These are phyloP conservation scores for Tillandsia fasciculata DNA, from an alignment of 176 grass and related monocot species.

Conservation along the genomic window DNA sequence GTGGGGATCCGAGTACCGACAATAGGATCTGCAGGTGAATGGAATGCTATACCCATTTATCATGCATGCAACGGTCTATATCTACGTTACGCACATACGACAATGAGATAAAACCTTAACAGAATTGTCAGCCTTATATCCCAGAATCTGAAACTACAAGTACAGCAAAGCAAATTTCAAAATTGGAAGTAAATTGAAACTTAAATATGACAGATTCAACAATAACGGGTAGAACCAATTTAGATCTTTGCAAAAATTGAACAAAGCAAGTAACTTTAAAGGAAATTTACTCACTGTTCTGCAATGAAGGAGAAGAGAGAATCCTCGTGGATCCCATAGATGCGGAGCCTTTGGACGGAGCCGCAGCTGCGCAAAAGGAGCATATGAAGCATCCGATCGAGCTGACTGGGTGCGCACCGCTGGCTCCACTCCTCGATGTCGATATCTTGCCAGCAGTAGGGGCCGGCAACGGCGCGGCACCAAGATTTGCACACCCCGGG, in stretches of 20 bases:
- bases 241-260: not conserved
- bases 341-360: constrained; percentile 66
- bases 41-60: too few relatives aligned
- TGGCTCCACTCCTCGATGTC: constrained; percentile 95
- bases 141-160: too few relatives aligned
- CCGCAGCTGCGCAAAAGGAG: constrained; percentile 57
- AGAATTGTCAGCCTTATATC: too few relatives aligned
- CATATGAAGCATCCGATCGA: constrained; percentile 77
- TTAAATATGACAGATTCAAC: too few relatives aligned
- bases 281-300: constrained; percentile 58
- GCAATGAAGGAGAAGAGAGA: constrained; percentile 68
- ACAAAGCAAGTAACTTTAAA: not conserved
- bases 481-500: constrained; percentile 89
- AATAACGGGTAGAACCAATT: too few relatives aligned
- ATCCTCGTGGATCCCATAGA: constrained; percentile 60
- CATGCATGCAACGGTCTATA: too few relatives aligned
- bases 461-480: constrained; percentile 52
- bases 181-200: too few relatives aligned
- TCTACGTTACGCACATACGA: too few relatives aligned
- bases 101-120: too few relatives aligned
- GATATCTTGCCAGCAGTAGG: constrained; percentile 94
- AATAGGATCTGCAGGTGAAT: too few relatives aligned
- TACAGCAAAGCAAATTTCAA: too few relatives aligned
- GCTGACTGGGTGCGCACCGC: constrained; percentile 62
- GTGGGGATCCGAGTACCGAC: too few relatives aligned